Evolutionary conservation across 179 eudicot species (phyloP).

Genomic region (Corrigiola litoralis): DNA sequence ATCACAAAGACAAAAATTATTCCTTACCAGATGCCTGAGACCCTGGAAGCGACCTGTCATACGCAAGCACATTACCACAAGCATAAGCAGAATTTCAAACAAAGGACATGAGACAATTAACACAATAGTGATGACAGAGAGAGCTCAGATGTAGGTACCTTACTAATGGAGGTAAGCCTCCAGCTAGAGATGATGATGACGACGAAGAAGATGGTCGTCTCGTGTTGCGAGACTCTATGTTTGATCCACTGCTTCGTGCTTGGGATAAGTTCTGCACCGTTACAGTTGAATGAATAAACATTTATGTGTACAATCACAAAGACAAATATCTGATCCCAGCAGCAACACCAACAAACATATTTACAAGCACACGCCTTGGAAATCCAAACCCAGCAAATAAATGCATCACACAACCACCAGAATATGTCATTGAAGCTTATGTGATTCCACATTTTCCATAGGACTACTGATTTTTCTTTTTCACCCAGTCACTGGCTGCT

Average conservation of each 20-base stretch:
- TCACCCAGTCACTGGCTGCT: too few relatives aligned
- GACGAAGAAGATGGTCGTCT: constrained; percentile 55
- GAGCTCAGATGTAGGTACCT: constrained; percentile 39
- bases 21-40: constrained; percentile 85
- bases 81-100: not conserved
- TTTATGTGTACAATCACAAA: not conserved
- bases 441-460: too few relatives aligned
- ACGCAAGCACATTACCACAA: constrained; percentile 7
- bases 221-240: constrained; percentile 54
- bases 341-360: not conserved
- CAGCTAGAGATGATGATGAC: constrained; percentile 75
- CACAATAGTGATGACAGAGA: not conserved
- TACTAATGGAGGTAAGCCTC: constrained; percentile 89
- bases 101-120: not conserved
- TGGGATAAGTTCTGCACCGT: constrained; percentile 70
- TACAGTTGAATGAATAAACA: not conserved
- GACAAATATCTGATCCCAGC: not conserved
- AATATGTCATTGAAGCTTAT: too few relatives aligned
- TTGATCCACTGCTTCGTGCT: constrained; percentile 61
- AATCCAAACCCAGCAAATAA: too few relatives aligned
- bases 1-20: not conserved
- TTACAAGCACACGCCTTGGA: too few relatives aligned
- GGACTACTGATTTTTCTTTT: too few relatives aligned
- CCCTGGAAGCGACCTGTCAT: constrained; percentile 53
- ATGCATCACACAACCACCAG: too few relatives aligned